phyloP scores from a whole-genome alignment of 805 yeast genomes.

The Teunomyces kruisii region DNA sequence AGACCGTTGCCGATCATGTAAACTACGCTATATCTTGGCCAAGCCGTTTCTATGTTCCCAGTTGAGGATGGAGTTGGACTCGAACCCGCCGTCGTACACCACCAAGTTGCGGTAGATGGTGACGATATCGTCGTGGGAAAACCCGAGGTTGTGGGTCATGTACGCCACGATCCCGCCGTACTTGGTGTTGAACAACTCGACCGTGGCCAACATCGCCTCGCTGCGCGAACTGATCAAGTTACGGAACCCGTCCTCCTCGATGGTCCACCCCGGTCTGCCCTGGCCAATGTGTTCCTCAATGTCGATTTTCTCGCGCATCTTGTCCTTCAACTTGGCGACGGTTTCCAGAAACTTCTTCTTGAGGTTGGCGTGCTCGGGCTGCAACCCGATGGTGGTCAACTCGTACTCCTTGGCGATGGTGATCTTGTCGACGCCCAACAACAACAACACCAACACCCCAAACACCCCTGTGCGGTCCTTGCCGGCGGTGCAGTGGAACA shows the following conservation, averaged over 20 bases:
- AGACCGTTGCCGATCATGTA: constrained; percentile 80
- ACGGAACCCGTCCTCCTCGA: constrained; percentile 53
- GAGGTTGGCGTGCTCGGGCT: constrained; percentile 46
- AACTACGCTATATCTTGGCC: constrained; percentile 8
- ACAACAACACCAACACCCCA: constrained; percentile 61
- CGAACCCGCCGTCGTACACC: constrained; percentile 13
- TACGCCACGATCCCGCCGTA: constrained; percentile 58
- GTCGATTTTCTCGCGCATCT: constrained; percentile 20
- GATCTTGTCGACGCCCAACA: constrained; percentile 65
- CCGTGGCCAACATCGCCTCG: constrained; percentile 67
- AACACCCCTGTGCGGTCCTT: constrained; percentile 82
- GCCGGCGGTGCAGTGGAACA: constrained; percentile 83
- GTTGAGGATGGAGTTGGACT: neutral
- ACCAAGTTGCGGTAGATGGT: constrained; percentile 28
- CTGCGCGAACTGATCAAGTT: constrained; percentile 63
- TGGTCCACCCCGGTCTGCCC: constrained; percentile 42
- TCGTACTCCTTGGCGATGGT: constrained; percentile 76
- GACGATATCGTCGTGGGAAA: constrained; percentile 45
- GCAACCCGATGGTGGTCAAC: constrained; percentile 64
- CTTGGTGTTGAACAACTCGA: constrained; percentile 49
- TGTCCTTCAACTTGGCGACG: constrained; percentile 29
- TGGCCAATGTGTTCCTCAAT: constrained; percentile 22
- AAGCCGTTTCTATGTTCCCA: constrained; percentile 9
- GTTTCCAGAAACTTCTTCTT: constrained; percentile 33
- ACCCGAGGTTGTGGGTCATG: constrained; percentile 41